Conservation (phyloP, 768 basidiomycete genomes). For the Saitozyma sp. region DNA sequence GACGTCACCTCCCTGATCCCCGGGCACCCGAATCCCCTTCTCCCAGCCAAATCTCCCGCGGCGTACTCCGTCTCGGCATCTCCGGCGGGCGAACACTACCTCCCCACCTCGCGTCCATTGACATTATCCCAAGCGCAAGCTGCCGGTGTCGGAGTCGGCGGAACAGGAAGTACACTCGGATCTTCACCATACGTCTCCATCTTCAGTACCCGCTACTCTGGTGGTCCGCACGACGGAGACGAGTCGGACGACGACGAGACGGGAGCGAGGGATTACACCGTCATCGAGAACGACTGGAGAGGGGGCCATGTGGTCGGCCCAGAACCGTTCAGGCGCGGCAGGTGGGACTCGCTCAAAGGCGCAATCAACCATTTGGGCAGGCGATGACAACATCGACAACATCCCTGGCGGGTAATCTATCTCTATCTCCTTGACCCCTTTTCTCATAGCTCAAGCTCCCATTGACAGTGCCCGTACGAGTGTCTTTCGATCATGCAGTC, state of each 20-base stretch:
- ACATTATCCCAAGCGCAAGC: constrained; percentile 6
- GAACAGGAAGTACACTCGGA: no score
- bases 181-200: constrained; percentile 32
- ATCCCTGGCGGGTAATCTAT: no score
- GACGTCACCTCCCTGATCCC: no score
- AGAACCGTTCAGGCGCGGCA: not conserved
- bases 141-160: not conserved
- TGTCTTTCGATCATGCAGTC: no score
- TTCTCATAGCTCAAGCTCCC: no score
- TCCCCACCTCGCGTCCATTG: not conserved
- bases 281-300: constrained; percentile 46
- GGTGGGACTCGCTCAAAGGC: no score
- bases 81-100: not conserved
- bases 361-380: no score
- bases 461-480: no score
- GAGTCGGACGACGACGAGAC: constrained; percentile 43
- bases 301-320: constrained; percentile 25
- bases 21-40: no score
- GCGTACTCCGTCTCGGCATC: not conserved
- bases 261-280: constrained; percentile 25
- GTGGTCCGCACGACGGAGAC: constrained; percentile 35
- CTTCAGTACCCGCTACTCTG: constrained; percentile 29
- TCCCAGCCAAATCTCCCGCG: not conserved
- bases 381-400: no score
- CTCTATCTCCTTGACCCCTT: no score